Evolutionary conservation across 805 yeast species (phyloP).

Genomic region (Yarrowia sp.): DNA sequence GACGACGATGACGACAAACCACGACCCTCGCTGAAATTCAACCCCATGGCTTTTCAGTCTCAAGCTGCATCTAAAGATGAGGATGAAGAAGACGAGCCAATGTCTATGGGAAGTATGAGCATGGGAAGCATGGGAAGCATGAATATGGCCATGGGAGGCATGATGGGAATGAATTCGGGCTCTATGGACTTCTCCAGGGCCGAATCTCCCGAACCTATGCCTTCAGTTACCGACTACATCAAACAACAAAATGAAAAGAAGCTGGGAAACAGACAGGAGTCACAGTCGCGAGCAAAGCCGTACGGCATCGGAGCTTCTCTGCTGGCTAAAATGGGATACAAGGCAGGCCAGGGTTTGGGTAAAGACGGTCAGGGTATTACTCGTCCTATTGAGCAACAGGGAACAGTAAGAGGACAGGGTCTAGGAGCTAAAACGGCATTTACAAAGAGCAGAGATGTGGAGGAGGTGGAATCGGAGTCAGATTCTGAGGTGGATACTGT

Average conservation of each 20-base stretch:
- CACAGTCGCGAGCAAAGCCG: slow-evolving; percentile 11
- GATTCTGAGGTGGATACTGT: background rate
- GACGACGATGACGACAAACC: background rate
- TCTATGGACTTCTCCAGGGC: background rate
- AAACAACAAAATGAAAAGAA: slow-evolving; percentile 13
- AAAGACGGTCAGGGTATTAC: slow-evolving; percentile 65
- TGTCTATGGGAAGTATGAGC: background rate
- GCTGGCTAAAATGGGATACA: slow-evolving; percentile 82
- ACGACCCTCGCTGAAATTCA: slow-evolving; percentile 5
- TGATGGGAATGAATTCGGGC: background rate
- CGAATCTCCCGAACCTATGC: background rate
- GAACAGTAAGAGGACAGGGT: slow-evolving; percentile 68
- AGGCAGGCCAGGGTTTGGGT: slow-evolving; percentile 84
- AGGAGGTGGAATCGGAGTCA: background rate
- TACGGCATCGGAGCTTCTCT: slow-evolving; percentile 87
- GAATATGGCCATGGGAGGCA: background rate
- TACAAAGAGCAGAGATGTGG: background rate
- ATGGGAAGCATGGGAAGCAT: background rate
- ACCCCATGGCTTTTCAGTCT: slow-evolving; percentile 20
- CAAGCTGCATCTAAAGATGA: background rate
- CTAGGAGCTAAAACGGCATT: slow-evolving; percentile 43
- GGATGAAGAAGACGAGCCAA: background rate
- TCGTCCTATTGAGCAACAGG: slow-evolving; percentile 71
- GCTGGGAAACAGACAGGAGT: background rate
- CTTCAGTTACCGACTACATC: slow-evolving; percentile 11